Evolutionary conservation across 2,329 filamentous ascomycete genomes (phyloP), one percentile per base, ranked within the genome.

Genomic region (Alternaria rosae): DNA sequence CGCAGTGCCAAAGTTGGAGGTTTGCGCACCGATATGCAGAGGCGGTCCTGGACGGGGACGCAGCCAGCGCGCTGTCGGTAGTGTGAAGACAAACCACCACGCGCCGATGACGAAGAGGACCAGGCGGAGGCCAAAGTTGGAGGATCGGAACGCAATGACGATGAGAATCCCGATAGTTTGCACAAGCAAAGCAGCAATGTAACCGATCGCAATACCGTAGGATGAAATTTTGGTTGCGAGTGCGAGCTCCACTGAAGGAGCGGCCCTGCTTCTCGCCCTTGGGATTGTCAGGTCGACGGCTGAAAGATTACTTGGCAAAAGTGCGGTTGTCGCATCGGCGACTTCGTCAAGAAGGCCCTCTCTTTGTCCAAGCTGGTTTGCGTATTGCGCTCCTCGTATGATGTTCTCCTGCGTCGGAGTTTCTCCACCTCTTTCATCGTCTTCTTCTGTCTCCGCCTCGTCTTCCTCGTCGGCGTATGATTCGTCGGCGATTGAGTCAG

Each of bases 51-150:
- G 95, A 54, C 95, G 88, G 5, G 94, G 89, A 42, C 94, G 89
- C 28, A 99, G 85, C 91, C 93, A 97, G 70, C 96, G 80, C 3
- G 92, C 92, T 1, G 93, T 89, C 0, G 95, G 95, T 57, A 98
- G 88, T 4, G 92, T 96, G 77, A 99, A 98, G 32, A 91, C 61
- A 45, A 94, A 88, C 95, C 95, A 99, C 95, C 95, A 99, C 26
- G 88, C 79, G 32, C 95, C 95, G 55, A 98, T 89, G 59, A 94
- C 81, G 78, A 96, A 93, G 10, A 99, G 85, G 0, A 95, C 94
- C 4, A 98, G 85, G 4, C 94, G 89, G 47, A 97, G 89, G 0
- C 93, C 92, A 83, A 94, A 94, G 5, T 92, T 91, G 62, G 92
- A 94, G 44, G 89, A 87, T 76, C 92, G 88, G 8, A 76, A 74